These are phyloP conservation scores for Rhodomyrtus psidioides DNA, from an alignment of 441 rosid genomes.

Conservation along the genomic window DNA sequence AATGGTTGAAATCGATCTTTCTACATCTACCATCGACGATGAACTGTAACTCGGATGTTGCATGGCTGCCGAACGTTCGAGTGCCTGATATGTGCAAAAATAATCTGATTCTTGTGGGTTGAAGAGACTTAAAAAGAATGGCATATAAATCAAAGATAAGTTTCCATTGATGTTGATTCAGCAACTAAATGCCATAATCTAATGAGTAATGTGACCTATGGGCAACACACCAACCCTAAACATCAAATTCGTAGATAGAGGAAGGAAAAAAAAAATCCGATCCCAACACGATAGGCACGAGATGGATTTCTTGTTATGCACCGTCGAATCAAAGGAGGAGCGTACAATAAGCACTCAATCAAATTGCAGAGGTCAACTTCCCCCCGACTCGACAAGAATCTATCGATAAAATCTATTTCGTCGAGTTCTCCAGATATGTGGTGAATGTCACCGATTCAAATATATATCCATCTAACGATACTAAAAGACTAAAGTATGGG, in stretches of 20 bases:
- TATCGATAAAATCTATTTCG: rapidly evolving
- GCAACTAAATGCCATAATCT: neutral
- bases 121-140: neutral
- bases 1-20: neutral
- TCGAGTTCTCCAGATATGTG: too few species aligned
- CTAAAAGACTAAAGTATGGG: neutral
- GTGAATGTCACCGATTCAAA: neutral
- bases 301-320: neutral
- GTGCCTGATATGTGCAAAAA: neutral
- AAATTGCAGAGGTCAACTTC: neutral
- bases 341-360: neutral
- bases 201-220: neutral
- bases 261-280: neutral
- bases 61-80: neutral
- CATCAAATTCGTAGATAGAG: neutral
- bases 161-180: neutral
- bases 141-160: neutral
- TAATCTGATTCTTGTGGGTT: neutral
- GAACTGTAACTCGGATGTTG: neutral
- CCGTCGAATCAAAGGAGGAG: too few species aligned
- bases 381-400: neutral
- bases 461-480: neutral
- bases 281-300: neutral
- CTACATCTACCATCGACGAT: too few species aligned
- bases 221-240: neutral